Percentiles rank a stretch among this genome's conserved stretches.
These are phyloP conservation scores for Microcos paniculata DNA, from an alignment of 345 rosid genomes.

Conservation along the genomic window DNA sequence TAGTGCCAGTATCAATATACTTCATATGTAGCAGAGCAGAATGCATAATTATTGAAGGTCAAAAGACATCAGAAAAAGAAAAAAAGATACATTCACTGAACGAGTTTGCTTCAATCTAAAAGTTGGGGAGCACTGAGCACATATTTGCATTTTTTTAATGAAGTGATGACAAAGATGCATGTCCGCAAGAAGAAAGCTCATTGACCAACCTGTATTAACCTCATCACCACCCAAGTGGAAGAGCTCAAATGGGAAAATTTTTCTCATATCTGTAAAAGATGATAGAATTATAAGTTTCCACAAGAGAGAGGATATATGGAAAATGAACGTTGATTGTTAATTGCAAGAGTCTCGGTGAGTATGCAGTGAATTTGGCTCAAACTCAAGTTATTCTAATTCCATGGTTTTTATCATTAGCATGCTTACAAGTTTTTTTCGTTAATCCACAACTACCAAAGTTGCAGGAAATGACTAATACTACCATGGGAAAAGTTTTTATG, in stretches of 20 bases:
- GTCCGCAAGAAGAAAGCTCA: background rate
- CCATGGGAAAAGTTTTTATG: background rate
- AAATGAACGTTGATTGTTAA: background rate
- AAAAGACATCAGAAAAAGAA: background rate
- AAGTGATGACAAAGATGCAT: background rate
- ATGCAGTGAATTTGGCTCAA: background rate
- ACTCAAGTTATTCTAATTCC: background rate
- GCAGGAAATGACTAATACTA: background rate
- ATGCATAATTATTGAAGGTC: slow-evolving; percentile 9
- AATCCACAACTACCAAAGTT: background rate
- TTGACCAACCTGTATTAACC: slow-evolving; percentile 73
- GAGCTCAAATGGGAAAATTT: slow-evolving; percentile 91
- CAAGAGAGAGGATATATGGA: background rate
- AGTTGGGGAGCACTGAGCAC: background rate
- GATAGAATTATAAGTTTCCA: background rate
- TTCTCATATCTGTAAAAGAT: slow-evolving; percentile 59
- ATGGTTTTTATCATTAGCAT: background rate
- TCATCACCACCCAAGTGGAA: slow-evolving; percentile 99
- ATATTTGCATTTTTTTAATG: background rate
- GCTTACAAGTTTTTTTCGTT: background rate
- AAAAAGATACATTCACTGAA: too few relatives aligned
- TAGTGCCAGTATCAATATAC: slow-evolving; percentile 14
- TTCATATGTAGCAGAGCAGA: background rate
- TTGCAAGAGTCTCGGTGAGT: background rate
- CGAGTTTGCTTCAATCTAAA: background rate